Base-by-base conservation (phyloP, 2,329 filamentous ascomycete genomes). In the Fusarium xylarioides region DNA sequence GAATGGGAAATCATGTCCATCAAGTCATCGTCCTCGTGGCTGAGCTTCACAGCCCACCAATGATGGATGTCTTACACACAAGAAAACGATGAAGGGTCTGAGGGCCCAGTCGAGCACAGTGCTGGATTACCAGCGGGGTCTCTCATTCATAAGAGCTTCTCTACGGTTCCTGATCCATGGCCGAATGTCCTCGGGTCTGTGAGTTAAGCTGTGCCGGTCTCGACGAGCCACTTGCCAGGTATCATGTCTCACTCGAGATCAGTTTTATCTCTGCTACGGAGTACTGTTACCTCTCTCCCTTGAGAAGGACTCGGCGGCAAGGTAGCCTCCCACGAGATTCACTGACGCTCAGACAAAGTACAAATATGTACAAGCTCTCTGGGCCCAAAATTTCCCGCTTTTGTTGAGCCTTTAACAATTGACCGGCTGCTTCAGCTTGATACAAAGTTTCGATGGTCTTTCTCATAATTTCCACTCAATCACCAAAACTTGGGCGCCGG, bases 171-270 rank as follows among this genome's bases (percentile, higher is more conserved):
- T 65, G 67, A 68, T 59, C 56, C 55, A 52, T 71, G 59, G 61
- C 63, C 75, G 73, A 66, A 66, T 71, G 63, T 57, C 60, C 68
- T 74, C 59, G 66, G 66, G 74, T 74, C 66, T 70, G 64, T 63
- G 56, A 68, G 63, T 61, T 76, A 70, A 68, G 69, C 63, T 77
- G 75, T 76, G 75, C 74, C 75, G 70, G 75, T 76, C 73, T 77
- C 68, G 67, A 74, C 63, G 68, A 68, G 61, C 74, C 70, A 77
- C 65, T 76, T 63, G 75, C 59, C 40, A 68, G 66, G 71, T 71
- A 60, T 73, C 71, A 69, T 77, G 76, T 77, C 76, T 77, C 74
- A 77, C 68, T 49, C 59, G 55, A 38, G 34, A 50, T 60, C 68
- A 56, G 63, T 66, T 66, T 71, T 77, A 66, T 68, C 69, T 73